A percentile compares a stretch with the other conserved stretches of the same genome.
phyloP scores from a whole-genome alignment of 495 filamentous ascomycete species.

The Tuber magnatum region DNA sequence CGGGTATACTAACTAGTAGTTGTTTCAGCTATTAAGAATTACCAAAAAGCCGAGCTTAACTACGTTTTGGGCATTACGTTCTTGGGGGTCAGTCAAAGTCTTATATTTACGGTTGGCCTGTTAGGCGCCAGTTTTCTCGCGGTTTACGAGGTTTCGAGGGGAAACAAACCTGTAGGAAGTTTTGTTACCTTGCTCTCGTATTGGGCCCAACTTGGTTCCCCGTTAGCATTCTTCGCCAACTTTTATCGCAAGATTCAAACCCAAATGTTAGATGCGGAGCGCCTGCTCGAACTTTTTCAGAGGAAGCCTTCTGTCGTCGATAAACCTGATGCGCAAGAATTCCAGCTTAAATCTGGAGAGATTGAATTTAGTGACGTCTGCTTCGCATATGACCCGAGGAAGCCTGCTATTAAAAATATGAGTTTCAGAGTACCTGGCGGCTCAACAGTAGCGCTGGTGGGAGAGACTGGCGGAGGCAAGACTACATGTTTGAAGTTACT shows the following conservation, averaged over 20 bases:
- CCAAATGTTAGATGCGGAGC: conserved; percentile 63
- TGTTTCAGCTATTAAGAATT: conserved; percentile 36
- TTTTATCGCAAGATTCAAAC: conserved; percentile 54
- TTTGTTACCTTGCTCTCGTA: conserved; percentile 67
- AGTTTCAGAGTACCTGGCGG: conserved; percentile 56
- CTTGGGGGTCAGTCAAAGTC: conserved; percentile 49
- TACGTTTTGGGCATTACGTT: conserved; percentile 38
- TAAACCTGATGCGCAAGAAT: conserved; percentile 49
- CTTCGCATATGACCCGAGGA: conserved; percentile 65
- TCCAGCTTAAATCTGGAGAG: conserved; percentile 54
- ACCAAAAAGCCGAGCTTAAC: conserved; percentile 38
- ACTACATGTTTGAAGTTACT: conserved; percentile 69
- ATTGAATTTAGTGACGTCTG: conserved; percentile 59
- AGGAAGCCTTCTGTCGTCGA: conserved; percentile 58
- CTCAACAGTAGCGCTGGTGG: conserved; percentile 67
- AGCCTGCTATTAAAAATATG: conserved; percentile 58
- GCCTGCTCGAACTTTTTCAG: conserved; percentile 62
- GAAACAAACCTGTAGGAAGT: conserved; percentile 54
- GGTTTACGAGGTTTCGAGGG: conserved; percentile 56
- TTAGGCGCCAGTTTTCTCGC: conserved; percentile 60
- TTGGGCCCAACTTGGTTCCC: conserved; percentile 57
- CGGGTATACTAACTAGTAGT: neutral
- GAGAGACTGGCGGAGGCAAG: conserved; percentile 68
- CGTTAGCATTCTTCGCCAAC: conserved; percentile 58
- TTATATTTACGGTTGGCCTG: conserved; percentile 58